Base-by-base conservation (phyloP, 805 yeast species). In the Saccharomycopsis sp. region DNA sequence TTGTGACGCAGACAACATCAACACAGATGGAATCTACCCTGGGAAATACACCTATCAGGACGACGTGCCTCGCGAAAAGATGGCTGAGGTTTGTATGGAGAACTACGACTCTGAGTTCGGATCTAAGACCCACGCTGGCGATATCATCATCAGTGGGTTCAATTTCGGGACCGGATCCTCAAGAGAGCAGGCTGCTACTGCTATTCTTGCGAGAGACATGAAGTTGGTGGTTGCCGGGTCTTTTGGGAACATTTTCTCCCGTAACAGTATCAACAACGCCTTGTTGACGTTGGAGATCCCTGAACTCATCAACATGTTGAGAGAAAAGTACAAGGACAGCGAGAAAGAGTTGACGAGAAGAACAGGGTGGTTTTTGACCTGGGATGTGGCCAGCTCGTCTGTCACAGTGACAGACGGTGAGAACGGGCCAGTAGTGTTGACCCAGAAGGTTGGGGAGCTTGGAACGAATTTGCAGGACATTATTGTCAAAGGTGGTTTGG, bases 21-120 rank as follows among this genome's bases (percentile, higher is more conserved):
- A 94, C 75, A 94, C 99, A 21, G 99, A 94, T 71, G 99, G 98
- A 68, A 94, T 94, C 59, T 94, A 94, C 70, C 99, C 99, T 21
- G 99, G 99, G 64, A 94, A 94, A 71, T 94, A 94, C 78, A 94
- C 99, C 8, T 94, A 94, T 74, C 98, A 94, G 75, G 99, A 94
- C 71, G 98, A 94, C 69, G 94, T 94, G 52, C 81, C 97, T 48
- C 80, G 87, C 67, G 96, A 89, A 65, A 89, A 87, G 70, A 94
- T 94, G 99, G 99, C 99, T 40, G 88, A 92, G 73, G 99, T 94
- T 52, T 94, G 99, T 76, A 94, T 94, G 99, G 99, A 94, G 74
- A 94, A 94, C 76, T 94, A 94, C 73, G 99, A 94, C 72, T 70
- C 89, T 14, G 96, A 91, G 64, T 94, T 94, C 72, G 85, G 87